Conservation (phyloP, 1,284 basidiomycete genomes). For the Heterobasidion occidentale region DNA sequence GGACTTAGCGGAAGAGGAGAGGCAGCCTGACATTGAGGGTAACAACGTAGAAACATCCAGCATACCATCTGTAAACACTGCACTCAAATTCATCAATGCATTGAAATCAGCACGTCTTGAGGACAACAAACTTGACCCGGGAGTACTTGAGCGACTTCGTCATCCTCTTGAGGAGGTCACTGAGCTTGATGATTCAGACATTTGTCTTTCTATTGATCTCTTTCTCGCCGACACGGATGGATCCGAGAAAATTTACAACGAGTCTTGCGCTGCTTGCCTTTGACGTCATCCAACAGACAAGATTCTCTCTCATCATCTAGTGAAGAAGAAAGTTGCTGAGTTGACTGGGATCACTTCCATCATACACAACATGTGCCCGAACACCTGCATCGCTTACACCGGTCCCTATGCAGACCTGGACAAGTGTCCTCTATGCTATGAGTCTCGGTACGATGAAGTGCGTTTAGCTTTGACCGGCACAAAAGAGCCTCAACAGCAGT, state of each 20-base stretch:
- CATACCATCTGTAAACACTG: background rate
- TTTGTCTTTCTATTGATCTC: background rate
- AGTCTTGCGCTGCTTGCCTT: background rate
- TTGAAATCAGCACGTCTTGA: background rate
- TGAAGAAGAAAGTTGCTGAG: conserved; percentile 14
- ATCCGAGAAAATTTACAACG: background rate
- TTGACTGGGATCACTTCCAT: conserved; percentile 18
- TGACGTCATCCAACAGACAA: background rate
- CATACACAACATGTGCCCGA: conserved; percentile 21
- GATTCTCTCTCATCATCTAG: conserved; percentile 14
- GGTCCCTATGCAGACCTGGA: conserved; percentile 16
- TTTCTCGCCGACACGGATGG: background rate
- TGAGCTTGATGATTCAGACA: background rate
- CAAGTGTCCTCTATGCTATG: conserved; percentile 15
- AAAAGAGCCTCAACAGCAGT: background rate
- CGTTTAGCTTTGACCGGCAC: background rate
- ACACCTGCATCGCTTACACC: conserved; percentile 20
- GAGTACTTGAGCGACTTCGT: background rate
- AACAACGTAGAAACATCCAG: background rate
- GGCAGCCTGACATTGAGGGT: background rate
- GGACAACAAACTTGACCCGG: background rate
- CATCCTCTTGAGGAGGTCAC: background rate
- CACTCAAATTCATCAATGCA: background rate
- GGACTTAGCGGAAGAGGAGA: no score
- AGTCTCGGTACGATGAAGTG: conserved; percentile 15